Evolutionary conservation across 2,329 filamentous ascomycete genomes (phyloP).

Genomic region (Nemania sp.): DNA sequence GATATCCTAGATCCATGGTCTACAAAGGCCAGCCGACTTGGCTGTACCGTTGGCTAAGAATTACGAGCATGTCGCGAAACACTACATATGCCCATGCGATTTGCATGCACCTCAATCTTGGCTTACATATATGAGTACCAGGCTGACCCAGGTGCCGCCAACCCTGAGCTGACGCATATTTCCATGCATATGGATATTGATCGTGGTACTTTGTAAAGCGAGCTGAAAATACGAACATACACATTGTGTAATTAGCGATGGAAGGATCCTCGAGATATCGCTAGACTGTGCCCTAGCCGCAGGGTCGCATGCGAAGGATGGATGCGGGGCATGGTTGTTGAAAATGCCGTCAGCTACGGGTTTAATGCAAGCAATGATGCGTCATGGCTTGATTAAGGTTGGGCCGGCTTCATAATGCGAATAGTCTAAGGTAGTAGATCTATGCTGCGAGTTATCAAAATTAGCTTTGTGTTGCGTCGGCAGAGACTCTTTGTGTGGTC

Average conservation of each 20-base stretch:
- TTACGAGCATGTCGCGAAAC: conserved; percentile 8
- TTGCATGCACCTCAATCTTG: neutral
- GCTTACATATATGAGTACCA: neutral
- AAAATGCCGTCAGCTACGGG: neutral
- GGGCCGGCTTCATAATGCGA: neutral
- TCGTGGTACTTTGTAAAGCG: too few relatives aligned
- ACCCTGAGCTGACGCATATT: neutral
- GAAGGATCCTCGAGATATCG: too few relatives aligned
- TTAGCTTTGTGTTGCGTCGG: neutral
- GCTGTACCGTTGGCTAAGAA: neutral
- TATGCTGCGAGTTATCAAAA: neutral
- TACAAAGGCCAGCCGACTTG: neutral
- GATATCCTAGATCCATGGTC: neutral
- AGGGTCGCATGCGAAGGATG: too few relatives aligned
- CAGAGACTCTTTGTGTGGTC: conserved; percentile 4
- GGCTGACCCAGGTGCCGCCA: conserved; percentile 5
- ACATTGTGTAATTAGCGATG: too few relatives aligned
- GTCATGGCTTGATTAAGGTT: neutral
- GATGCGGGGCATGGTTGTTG: neutral
- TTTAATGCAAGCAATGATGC: neutral
- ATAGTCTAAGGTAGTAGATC: too few relatives aligned
- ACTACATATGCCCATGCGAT: conserved; percentile 1
- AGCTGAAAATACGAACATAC: too few relatives aligned
- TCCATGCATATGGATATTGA: neutral
- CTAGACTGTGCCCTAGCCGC: neutral